These are phyloP conservation scores for Chlorella ohadii DNA, from an alignment of 139 green algal species.

Conservation along the genomic window DNA sequence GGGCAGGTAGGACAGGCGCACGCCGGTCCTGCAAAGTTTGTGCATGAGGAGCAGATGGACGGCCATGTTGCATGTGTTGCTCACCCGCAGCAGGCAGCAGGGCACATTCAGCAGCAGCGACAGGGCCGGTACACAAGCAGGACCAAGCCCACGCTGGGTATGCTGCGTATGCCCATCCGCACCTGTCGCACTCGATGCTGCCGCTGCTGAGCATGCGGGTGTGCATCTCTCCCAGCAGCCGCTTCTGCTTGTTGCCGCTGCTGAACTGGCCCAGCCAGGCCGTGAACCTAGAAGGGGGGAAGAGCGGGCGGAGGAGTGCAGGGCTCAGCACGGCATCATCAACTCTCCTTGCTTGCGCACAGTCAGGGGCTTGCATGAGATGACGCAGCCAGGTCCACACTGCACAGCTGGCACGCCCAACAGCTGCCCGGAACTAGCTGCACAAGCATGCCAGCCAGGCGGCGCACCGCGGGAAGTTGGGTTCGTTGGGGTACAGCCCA, in stretches of 20 bases:
- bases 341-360: no score
- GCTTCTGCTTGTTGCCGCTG: slow-evolving; percentile 84
- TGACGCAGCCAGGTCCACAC: no score
- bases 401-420: no score
- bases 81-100: no score
- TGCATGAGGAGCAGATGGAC: neutral
- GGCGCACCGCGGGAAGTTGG: slow-evolving; percentile 77
- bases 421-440: no score
- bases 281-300: slow-evolving; percentile 68
- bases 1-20: slow-evolving; percentile 85
- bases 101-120: no score
- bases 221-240: slow-evolving; percentile 90
- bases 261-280: slow-evolving; percentile 94
- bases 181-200: slow-evolving; percentile 47
- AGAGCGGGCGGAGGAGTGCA: no score
- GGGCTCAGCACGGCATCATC: no score
- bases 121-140: no score
- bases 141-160: neutral
- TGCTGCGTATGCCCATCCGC: neutral
- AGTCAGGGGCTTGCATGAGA: no score
- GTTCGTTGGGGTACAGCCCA: slow-evolving; percentile 64
- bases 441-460: neutral
- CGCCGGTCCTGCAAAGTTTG: slow-evolving; percentile 27
- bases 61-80: no score
- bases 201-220: slow-evolving; percentile 76